Percentiles rank a stretch among this genome's conserved stretches.
phyloP scores from a whole-genome alignment of 2,329 filamentous ascomycete species.

The Paecilomyces sp. region DNA sequence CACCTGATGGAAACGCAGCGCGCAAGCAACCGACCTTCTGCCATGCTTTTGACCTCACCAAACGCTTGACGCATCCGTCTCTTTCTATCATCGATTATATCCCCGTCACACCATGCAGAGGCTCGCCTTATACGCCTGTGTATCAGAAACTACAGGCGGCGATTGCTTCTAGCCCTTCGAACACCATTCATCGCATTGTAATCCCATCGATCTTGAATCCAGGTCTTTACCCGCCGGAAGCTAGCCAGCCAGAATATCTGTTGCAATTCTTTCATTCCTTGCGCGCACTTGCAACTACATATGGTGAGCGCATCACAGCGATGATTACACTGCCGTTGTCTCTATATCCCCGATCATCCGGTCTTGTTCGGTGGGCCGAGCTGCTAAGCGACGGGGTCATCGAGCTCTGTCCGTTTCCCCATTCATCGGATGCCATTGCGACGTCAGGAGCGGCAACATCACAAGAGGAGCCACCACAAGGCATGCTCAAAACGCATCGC shows the following conservation, averaged over 20 bases:
- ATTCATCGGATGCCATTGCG: conserved; percentile 44
- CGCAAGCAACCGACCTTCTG: conserved; percentile 49
- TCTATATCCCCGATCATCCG: conserved; percentile 68
- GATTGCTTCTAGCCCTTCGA: conserved; percentile 51
- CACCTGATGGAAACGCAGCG: conserved; percentile 16
- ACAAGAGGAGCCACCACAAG: conserved; percentile 72
- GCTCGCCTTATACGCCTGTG: conserved; percentile 58
- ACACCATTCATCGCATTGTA: conserved; percentile 69
- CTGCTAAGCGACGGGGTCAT: conserved; percentile 76
- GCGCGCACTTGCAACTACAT: conserved; percentile 63
- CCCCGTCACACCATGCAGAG: conserved; percentile 31
- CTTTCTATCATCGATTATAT: conserved; percentile 48
- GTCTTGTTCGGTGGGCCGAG: conserved; percentile 80
- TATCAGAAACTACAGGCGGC: conserved; percentile 51
- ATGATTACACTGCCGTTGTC: conserved; percentile 73
- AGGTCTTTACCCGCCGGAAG: conserved; percentile 66
- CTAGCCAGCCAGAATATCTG: conserved; percentile 63
- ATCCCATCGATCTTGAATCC: conserved; percentile 83
- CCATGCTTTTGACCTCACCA: conserved; percentile 65
- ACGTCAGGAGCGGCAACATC: conserved; percentile 49
- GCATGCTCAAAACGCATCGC: conserved; percentile 74
- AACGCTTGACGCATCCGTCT: conserved; percentile 53
- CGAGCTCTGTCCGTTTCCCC: conserved; percentile 71
- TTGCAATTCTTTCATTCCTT: conserved; percentile 76
- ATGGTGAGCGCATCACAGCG: conserved; percentile 59